Percentiles rank a stretch among this genome's conserved stretches.
Conservation (phyloP, 2,329 filamentous ascomycete species). For the Canariomyces notabilis region DNA sequence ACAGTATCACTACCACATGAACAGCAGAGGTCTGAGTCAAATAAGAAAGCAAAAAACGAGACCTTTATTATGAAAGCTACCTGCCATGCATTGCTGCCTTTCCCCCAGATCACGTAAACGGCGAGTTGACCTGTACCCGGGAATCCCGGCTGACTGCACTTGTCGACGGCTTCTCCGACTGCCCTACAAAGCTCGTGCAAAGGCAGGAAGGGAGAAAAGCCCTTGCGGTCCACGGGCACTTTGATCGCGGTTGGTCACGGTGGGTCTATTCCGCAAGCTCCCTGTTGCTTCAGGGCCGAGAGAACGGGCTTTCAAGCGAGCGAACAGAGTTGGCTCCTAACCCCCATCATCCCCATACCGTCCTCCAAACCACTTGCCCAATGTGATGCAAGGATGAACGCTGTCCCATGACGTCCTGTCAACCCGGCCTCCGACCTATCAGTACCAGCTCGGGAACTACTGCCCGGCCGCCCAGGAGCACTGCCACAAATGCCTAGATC, state of each 20-base stretch:
- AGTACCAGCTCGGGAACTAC: not conserved
- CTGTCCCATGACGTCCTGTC: not conserved
- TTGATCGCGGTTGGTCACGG: no score
- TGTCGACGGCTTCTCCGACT: slow-evolving; percentile 6
- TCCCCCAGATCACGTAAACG: slow-evolving; percentile 8
- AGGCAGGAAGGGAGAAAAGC: not conserved
- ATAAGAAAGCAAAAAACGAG: slow-evolving; percentile 20
- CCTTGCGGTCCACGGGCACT: not conserved
- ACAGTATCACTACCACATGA: slow-evolving; percentile 3
- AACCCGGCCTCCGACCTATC: not conserved
- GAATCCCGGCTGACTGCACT: slow-evolving; percentile 4
- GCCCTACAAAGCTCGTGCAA: not conserved
- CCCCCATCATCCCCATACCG: not conserved
- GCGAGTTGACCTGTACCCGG: slow-evolving; percentile 3
- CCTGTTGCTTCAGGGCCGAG: not conserved
- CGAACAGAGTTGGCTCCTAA: no score
- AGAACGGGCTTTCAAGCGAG: no score
- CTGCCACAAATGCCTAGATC: not conserved
- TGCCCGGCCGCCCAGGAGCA: not conserved
- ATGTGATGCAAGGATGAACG: not conserved
- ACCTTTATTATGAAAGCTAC: slow-evolving; percentile 24
- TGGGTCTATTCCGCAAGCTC: no score
- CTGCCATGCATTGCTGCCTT: slow-evolving; percentile 14
- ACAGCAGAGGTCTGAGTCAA: not conserved
- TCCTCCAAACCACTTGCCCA: not conserved